Evolutionary conservation across 805 yeast genomes (phyloP), one percentile per base, ranked within the genome.

Genomic region (Ogataea siamensis): DNA sequence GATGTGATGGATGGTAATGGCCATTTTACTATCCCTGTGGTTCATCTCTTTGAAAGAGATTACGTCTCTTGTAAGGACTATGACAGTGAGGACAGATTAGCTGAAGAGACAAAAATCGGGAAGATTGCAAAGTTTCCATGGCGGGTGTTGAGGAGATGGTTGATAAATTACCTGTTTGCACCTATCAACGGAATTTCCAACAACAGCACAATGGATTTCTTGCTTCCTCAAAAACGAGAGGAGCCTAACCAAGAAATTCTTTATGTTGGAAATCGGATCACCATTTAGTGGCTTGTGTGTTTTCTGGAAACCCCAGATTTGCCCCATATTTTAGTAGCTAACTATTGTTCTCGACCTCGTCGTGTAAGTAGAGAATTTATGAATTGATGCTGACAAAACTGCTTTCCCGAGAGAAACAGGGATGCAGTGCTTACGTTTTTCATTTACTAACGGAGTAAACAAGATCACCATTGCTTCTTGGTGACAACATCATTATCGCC

Each of bases 31-130:
- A 29, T 49, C 10, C 54, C 55, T 5, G 44, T 58, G 10, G 47
- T 55, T 15, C 62, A 59, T 26, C 36, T 58, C 17, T 51, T 58
- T 39, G 62, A 58, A 16, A 46, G 43, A 10, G 53, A 53, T 30
- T 24, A 46, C 13, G 47, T 55, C 17, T 40, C 33, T 12, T 44
- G 53, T n/a, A 39, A 34, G n/a, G 31, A 31, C 16, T 25, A 29
- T 34, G 37, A 28, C 7, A 12, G 11, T 10, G 30, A 40, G 24
- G 38, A 28, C 18, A n/a, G n/a, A n/a, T 7, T 14, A 24, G 45
- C 35, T 2, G 31, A 13, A 21, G 35, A 27, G 17, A 5, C 18
- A 3, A 22, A 24, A 23, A 5, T 23, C 16, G 8, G 9, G 14
- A 21, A 16, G 21, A 14, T 20, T 32, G 17, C 34, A 14, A 34